A percentile compares a stretch with the other conserved stretches of the same genome.
These are phyloP conservation scores for Pseudotsuga menziesii DNA, from an alignment of 75 land plant species.

Conservation along the genomic window DNA sequence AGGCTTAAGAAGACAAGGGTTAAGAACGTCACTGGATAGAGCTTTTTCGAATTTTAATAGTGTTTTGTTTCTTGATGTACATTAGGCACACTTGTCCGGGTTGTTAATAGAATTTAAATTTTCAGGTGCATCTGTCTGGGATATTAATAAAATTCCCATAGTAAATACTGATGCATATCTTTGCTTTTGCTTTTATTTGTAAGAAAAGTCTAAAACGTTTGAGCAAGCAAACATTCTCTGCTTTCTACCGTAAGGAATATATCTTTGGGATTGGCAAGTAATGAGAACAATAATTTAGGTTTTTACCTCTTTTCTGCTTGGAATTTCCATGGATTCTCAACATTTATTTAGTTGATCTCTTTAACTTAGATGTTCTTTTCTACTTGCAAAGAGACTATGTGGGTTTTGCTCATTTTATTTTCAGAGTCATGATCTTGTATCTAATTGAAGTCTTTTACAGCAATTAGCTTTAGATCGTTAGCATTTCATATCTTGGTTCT, in stretches of 20 bases:
- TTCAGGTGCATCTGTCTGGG: too few species aligned
- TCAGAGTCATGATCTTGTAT: neutral
- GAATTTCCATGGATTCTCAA: neutral
- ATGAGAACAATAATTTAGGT: neutral
- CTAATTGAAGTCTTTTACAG: neutral
- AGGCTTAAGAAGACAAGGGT: neutral
- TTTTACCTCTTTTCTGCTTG: neutral
- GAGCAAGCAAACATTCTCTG: neutral
- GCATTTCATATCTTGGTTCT: neutral
- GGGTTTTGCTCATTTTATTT: neutral
- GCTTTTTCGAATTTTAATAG: neutral
- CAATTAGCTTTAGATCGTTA: neutral
- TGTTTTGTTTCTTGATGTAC: neutral
- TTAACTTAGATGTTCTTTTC: neutral
- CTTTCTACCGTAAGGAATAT: neutral
- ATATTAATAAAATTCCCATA: neutral
- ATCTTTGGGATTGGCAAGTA: neutral
- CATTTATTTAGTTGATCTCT: neutral
- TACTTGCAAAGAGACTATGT: neutral
- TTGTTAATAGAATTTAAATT: too few species aligned
- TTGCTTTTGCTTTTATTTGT: neutral
- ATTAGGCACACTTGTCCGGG: neutral
- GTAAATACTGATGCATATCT: neutral
- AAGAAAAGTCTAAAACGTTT: too few species aligned
- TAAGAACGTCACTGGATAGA: neutral